These are phyloP conservation scores for Talaromyces amestolkiae DNA, from an alignment of 2,329 filamentous ascomycete species.

Conservation along the genomic window DNA sequence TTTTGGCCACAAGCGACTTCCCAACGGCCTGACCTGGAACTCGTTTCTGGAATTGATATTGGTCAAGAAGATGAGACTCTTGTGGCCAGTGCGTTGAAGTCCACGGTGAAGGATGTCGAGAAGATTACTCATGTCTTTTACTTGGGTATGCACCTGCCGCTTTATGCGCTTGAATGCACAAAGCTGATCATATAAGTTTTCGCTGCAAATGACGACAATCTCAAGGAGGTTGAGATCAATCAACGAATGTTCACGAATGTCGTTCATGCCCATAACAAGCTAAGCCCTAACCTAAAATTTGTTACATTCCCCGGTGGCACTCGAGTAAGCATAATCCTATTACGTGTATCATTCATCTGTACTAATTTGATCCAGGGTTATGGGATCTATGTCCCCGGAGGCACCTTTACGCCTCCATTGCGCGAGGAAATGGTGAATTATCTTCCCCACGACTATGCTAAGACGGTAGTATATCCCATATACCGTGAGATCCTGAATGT, in stretches of 20 bases:
- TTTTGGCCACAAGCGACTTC: neutral
- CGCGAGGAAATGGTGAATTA: neutral
- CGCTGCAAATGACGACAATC: neutral
- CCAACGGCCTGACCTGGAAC: neutral
- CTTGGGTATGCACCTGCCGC: neutral
- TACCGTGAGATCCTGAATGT: slow-evolving; percentile 19
- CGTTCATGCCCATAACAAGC: neutral
- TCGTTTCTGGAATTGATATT: neutral
- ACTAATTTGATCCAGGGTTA: neutral
- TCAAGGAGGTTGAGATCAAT: neutral
- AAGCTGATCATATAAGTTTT: neutral
- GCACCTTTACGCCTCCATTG: neutral
- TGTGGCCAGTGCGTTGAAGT: neutral
- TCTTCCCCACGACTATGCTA: slow-evolving; percentile 20
- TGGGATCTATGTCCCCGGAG: neutral
- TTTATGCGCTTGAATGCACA: neutral
- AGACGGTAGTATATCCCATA: slow-evolving; percentile 33
- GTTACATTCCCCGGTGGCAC: neutral
- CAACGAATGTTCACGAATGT: neutral
- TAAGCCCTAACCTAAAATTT: neutral
- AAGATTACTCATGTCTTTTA: neutral
- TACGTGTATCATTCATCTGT: neutral
- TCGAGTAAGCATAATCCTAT: neutral
- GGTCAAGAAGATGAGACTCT: neutral
- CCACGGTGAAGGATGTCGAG: neutral